These are phyloP conservation scores for Penstemon barbatus DNA, from an alignment of 257 asterid species.

Conservation along the genomic window DNA sequence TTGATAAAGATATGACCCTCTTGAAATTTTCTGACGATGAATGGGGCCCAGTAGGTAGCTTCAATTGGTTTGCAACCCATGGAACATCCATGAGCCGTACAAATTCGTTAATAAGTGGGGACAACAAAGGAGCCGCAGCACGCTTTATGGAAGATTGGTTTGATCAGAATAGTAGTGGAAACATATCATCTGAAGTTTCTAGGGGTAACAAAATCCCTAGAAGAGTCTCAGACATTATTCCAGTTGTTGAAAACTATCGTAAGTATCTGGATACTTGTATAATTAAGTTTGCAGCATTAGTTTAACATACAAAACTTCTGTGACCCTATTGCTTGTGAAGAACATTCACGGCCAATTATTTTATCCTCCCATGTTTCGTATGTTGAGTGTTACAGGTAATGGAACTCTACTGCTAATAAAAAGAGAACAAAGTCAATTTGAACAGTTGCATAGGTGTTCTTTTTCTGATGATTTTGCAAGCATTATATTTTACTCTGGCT, in stretches of 20 bases:
- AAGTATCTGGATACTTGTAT: conserved; percentile 39
- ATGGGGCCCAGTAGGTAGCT: conserved; percentile 99
- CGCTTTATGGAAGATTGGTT: conserved; percentile 99
- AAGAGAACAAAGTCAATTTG: conserved; percentile 1
- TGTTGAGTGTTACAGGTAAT: not conserved
- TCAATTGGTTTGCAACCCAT: conserved; percentile 99
- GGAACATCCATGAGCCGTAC: conserved; percentile 99
- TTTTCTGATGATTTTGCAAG: not conserved
- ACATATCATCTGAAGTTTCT: conserved; percentile 28
- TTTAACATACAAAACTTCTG: conserved; percentile 14
- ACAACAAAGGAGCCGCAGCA: conserved; percentile 99
- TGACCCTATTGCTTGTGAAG: not conserved
- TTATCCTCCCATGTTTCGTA: not conserved
- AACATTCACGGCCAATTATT: conserved; percentile 5
- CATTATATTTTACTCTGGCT: not conserved
- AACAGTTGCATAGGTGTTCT: not conserved
- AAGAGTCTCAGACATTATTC: conserved; percentile 84
- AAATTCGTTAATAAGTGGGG: conserved; percentile 93
- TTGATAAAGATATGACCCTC: conserved; percentile 92
- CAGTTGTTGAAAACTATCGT: conserved; percentile 57
- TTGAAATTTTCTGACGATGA: conserved; percentile 84
- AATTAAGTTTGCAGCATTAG: not conserved
- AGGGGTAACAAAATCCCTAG: conserved; percentile 44
- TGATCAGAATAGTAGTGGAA: conserved; percentile 48
- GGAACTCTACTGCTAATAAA: not conserved